These are phyloP conservation scores for Umbelopsis isabellina DNA, from an alignment of 192 early-diverging fungal genomes.

Conservation along the genomic window DNA sequence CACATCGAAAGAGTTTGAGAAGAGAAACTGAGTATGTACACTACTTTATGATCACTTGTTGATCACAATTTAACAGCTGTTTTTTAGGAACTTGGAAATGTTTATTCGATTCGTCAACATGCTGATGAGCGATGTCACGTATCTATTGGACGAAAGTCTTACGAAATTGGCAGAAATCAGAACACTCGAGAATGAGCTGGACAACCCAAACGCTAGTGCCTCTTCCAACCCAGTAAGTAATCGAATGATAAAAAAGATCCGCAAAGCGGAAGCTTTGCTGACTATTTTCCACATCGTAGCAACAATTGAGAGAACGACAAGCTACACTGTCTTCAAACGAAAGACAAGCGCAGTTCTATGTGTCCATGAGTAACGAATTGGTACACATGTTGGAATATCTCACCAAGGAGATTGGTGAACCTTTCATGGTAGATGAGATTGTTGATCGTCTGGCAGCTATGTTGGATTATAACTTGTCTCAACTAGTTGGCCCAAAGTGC, in stretches of 20 bases:
- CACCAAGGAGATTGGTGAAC: constrained; percentile 74
- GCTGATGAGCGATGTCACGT: constrained; percentile 96
- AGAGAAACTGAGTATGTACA: constrained; percentile 57
- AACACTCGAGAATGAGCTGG: constrained; percentile 80
- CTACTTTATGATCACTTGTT: background rate
- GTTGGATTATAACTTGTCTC: constrained; percentile 92
- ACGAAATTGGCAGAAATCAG: constrained; percentile 86
- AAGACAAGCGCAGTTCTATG: constrained; percentile 84
- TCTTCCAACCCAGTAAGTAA: constrained; percentile 50
- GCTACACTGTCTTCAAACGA: constrained; percentile 63
- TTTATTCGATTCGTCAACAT: constrained; percentile 89
- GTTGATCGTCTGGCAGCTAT: constrained; percentile 95
- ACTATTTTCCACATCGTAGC: constrained; percentile 23
- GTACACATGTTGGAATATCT: constrained; percentile 91
- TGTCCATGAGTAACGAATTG: constrained; percentile 89
- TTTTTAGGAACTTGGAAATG: constrained; percentile 63
- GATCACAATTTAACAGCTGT: background rate
- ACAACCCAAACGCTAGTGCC: constrained; percentile 53
- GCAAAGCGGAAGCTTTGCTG: no score
- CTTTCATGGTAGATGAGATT: constrained; percentile 89
- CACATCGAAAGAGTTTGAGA: constrained; percentile 70
- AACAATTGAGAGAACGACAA: constrained; percentile 68
- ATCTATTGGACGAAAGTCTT: constrained; percentile 91
- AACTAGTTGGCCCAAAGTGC: constrained; percentile 90
- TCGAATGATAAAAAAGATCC: no score